Conservation (phyloP, 305 asterid species). For the Striga hermonthica region DNA sequence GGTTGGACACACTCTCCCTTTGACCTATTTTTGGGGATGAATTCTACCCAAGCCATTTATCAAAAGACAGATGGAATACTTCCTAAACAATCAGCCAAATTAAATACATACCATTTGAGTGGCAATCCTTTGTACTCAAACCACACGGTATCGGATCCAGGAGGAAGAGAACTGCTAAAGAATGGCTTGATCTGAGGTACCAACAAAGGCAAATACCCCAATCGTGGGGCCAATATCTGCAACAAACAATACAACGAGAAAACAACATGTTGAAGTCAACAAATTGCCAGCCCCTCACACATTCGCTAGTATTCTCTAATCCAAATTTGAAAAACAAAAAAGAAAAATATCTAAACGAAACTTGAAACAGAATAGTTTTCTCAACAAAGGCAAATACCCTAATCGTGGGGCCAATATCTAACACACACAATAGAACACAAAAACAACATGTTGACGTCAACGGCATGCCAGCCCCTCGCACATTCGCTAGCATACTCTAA, state of each 20-base stretch:
- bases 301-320: slow-evolving; percentile 8
- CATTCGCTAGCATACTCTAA: too few relatives aligned
- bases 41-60: background rate
- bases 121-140: slow-evolving; percentile 95
- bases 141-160: slow-evolving; percentile 95
- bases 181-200: slow-evolving; percentile 79
- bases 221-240: slow-evolving; percentile 90
- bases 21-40: too few relatives aligned
- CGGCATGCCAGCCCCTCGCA: background rate
- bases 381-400: background rate
- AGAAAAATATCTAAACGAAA: background rate
- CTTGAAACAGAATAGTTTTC: background rate
- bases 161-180: slow-evolving; percentile 84
- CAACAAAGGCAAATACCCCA: slow-evolving; percentile 87
- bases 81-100: slow-evolving; percentile 14
- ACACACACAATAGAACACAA: slow-evolving; percentile 16
- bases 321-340: slow-evolving; percentile 8
- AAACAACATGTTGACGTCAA: slow-evolving; percentile 7
- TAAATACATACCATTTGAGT: slow-evolving; percentile 69
- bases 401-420: background rate
- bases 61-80: background rate
- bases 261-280: slow-evolving; percentile 1
- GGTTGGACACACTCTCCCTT: too few relatives aligned
- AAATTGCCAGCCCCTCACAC: slow-evolving; percentile 11
- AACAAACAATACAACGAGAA: slow-evolving; percentile 21